These are phyloP conservation scores for Coemansia sp. DNA, from an alignment of 192 early-diverging fungal species.

Conservation along the genomic window DNA sequence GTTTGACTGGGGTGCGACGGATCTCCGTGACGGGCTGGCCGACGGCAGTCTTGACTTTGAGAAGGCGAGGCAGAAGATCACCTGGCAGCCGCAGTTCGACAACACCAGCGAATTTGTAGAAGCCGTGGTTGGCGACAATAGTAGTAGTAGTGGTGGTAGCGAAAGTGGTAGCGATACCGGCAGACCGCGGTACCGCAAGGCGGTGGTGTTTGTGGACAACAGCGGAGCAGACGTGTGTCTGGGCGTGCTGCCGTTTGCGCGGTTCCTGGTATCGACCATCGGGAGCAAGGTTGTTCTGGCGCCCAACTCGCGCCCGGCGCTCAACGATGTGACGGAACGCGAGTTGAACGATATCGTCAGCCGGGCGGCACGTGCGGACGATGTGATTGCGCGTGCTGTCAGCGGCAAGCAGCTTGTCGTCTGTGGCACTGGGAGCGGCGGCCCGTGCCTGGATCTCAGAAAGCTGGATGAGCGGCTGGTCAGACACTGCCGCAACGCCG, in stretches of 20 bases:
- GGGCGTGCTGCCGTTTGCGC: slow-evolving; percentile 75
- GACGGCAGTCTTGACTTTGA: slow-evolving; percentile 62
- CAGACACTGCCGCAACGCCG: slow-evolving; percentile 52
- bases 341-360: slow-evolving; percentile 62
- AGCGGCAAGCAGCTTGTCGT: slow-evolving; percentile 48
- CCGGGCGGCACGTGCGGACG: slow-evolving; percentile 49
- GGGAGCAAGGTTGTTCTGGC: slow-evolving; percentile 68
- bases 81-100: slow-evolving; percentile 51
- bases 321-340: slow-evolving; percentile 75
- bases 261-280: slow-evolving; percentile 56
- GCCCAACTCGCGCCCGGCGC: slow-evolving; percentile 71
- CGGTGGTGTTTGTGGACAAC: slow-evolving; percentile 82
- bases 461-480: slow-evolving; percentile 65
- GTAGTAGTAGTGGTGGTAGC: too few relatives aligned
- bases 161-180: too few relatives aligned
- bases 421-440: slow-evolving; percentile 67
- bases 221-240: slow-evolving; percentile 78
- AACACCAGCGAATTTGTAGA: slow-evolving; percentile 48
- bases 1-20: slow-evolving; percentile 79
- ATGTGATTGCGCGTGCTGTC: slow-evolving; percentile 31
- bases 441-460: slow-evolving; percentile 72
- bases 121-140: slow-evolving; percentile 20
- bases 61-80: slow-evolving; percentile 51
- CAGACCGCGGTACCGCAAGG: slow-evolving; percentile 51
- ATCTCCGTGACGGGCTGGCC: slow-evolving; percentile 61